Evolutionary conservation across 1,284 basidiomycete genomes (phyloP).

Genomic region (Kwoniella shivajii): DNA sequence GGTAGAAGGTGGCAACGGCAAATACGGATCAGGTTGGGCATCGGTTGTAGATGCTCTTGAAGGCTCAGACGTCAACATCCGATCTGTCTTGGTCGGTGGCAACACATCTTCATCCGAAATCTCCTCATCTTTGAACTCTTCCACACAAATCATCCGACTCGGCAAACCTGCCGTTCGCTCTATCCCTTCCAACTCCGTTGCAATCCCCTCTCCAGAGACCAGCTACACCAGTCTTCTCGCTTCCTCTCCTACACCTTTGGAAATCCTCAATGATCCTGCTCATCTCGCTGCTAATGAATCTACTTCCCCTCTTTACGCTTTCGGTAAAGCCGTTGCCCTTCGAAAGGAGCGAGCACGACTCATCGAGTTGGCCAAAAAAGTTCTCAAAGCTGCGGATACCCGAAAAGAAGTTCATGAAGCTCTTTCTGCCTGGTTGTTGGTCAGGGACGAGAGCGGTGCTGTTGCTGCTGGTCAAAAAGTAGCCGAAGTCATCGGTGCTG

Average conservation of each 20-base stretch:
- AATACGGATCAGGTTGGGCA: constrained; percentile 71
- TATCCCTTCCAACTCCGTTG: constrained; percentile 58
- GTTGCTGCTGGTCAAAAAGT: constrained; percentile 65
- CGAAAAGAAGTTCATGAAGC: constrained; percentile 66
- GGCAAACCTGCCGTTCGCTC: constrained; percentile 37
- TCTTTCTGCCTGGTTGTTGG: constrained; percentile 73
- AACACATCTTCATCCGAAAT: constrained; percentile 47
- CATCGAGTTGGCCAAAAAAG: constrained; percentile 63
- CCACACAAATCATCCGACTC: constrained; percentile 39
- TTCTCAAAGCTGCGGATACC: constrained; percentile 57
- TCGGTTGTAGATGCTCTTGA: constrained; percentile 46
- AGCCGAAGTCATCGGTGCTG: constrained; percentile 57
- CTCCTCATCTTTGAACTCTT: constrained; percentile 41
- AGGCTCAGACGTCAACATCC: constrained; percentile 40
- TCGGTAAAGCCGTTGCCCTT: constrained; percentile 84
- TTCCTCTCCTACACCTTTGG: constrained; percentile 77
- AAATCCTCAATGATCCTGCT: constrained; percentile 80
- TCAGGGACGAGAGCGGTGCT: constrained; percentile 66
- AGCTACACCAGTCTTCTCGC: constrained; percentile 91
- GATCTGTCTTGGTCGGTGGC: constrained; percentile 50
- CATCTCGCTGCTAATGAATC: constrained; percentile 73
- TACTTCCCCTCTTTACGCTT: constrained; percentile 88
- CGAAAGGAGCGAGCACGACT: constrained; percentile 71
- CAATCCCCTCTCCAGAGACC: constrained; percentile 80
- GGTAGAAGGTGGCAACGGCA: constrained; percentile 78